Conservation (phyloP, 75 land plant species). For the Ceratopteris richardii region DNA sequence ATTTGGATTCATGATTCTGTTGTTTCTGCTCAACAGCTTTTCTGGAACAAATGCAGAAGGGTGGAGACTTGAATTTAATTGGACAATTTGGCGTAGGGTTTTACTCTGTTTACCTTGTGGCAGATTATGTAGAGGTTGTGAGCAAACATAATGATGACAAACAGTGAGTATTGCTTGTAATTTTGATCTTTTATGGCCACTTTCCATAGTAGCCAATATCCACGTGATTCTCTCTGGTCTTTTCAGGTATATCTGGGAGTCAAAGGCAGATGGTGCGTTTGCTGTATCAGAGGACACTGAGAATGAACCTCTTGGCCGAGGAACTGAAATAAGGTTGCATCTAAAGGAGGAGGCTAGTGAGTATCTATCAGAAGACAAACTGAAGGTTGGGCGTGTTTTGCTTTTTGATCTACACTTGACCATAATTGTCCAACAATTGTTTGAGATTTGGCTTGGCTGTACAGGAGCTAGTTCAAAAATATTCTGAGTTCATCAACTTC, state of each 20-base stretch:
- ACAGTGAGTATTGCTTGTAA: conserved; percentile 53
- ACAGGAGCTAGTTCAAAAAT: conserved; percentile 90
- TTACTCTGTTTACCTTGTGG: conserved; percentile 93
- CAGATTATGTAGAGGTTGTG: conserved; percentile 95
- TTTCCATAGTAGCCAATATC: neutral
- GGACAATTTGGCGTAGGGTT: conserved; percentile 99
- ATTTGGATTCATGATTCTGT: too few relatives aligned
- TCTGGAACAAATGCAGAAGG: conserved; percentile 91
- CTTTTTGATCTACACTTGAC: neutral
- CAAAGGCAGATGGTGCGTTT: conserved; percentile 96
- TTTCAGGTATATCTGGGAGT: conserved; percentile 99
- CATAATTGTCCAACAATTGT: neutral
- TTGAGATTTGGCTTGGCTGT: conserved; percentile 9
- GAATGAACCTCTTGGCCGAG: conserved; percentile 94
- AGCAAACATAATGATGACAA: conserved; percentile 99
- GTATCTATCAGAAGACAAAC: conserved; percentile 65
- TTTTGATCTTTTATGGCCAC: too few relatives aligned
- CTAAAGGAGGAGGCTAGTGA: conserved; percentile 87
- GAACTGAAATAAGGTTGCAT: conserved; percentile 89
- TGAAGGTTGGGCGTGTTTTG: conserved; percentile 63
- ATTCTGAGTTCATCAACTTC: conserved; percentile 96
- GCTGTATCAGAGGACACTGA: conserved; percentile 84
- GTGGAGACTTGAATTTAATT: conserved; percentile 88
- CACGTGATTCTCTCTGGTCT: too few relatives aligned
- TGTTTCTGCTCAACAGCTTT: conserved; percentile 54